These are phyloP conservation scores for Gossypium davidsonii DNA, from an alignment of 441 rosid genomes.

Conservation along the genomic window DNA sequence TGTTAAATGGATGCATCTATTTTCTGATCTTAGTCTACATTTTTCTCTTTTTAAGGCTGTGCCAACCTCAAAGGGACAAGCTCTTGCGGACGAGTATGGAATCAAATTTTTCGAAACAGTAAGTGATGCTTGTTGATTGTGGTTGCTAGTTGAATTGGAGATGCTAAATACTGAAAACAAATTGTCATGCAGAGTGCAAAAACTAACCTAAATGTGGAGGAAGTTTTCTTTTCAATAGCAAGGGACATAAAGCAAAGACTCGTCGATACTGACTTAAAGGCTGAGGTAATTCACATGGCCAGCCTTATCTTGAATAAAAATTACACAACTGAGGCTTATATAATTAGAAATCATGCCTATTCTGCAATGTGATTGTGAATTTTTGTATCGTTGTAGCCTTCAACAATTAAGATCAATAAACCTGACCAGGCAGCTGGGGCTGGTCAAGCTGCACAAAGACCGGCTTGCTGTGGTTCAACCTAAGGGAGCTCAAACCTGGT, in stretches of 20 bases:
- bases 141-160: background rate
- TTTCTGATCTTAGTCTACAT: background rate
- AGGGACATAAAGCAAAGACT: constrained; percentile 77
- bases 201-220: constrained; percentile 67
- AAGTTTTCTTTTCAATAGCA: constrained; percentile 77
- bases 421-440: constrained; percentile 40
- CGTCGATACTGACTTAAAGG: constrained; percentile 54
- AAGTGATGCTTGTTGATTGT: constrained; percentile 24
- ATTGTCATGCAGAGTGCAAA: constrained; percentile 59
- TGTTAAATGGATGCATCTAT: background rate
- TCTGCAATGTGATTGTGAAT: constrained; percentile 8
- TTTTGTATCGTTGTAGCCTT: constrained; percentile 32
- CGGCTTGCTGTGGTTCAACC: constrained; percentile 52
- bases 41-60: constrained; percentile 36
- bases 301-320: background rate
- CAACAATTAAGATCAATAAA: constrained; percentile 46
- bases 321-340: background rate
- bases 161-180: constrained; percentile 4
- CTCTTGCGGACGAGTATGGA: constrained; percentile 77
- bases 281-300: constrained; percentile 43
- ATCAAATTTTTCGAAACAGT: constrained; percentile 80
- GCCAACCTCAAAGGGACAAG: constrained; percentile 72
- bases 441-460: constrained; percentile 38
- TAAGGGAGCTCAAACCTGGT: constrained; percentile 6
- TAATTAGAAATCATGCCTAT: background rate